Evolutionary conservation across 495 filamentous ascomycete genomes (phyloP), one percentile per base, ranked within the genome.

Genomic region (Cercophora newfieldiana): DNA sequence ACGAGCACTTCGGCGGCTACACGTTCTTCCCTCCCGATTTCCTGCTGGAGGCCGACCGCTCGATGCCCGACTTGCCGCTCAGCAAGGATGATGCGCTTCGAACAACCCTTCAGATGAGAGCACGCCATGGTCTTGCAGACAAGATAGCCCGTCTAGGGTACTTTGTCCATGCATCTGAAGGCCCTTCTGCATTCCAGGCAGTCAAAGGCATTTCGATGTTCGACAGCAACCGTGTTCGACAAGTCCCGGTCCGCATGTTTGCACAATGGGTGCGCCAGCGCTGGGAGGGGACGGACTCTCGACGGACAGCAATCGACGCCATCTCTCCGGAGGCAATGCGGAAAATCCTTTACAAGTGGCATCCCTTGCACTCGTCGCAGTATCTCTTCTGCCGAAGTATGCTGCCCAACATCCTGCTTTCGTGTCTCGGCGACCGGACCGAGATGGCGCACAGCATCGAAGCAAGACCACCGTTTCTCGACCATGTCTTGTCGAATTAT

Each of bases 1-100:
- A 86, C 66, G 83, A 86, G 72, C 74, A 81, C 68, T 85, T 87
- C 61, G 78, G 72, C 18, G 83, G 83, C 58, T 87, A 87, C 64
- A 65, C 74, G 0, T 64, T 77, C 28, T 81, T 80, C 67, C 58
- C 76, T 0, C 65, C 69, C 25, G 82, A 85, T 29, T 76, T 72
- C 37, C 69, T 85, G 5, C 74, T 73, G 7, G 83, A 85, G 66
- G 68, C 75, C 0, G 85, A 87, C 63, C 33, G 50, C 24, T 67
- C 82, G 1, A 79, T 68, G 69, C 72, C 78, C 0, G 57, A 68
- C n/a, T 57, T 68, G 2, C 24, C 31, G 0, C 59, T 74, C 16
- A 25, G 59, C 59, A 22, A 53, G 54, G 24, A 68, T 58, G 19
- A 48, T 22, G 51, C n/a, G 50, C 65, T 63, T 33, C 57, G 57